Conservation (phyloP, 2,329 filamentous ascomycete genomes). For the Aspergillus tanneri region DNA sequence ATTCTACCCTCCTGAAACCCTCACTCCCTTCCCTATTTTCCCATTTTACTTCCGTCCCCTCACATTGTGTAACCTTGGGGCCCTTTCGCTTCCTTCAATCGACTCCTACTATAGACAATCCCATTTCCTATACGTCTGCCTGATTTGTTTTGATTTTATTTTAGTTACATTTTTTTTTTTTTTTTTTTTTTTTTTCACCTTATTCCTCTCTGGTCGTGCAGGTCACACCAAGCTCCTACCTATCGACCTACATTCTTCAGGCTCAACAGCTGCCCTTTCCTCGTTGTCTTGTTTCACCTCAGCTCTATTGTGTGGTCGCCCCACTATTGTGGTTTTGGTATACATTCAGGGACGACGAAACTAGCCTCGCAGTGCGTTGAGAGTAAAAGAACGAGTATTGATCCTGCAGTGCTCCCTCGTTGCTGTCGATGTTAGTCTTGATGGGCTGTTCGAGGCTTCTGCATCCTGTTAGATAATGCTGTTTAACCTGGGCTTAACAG, state of each 20-base stretch:
- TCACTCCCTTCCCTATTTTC: no score
- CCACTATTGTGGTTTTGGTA: neutral
- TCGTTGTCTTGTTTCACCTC: neutral
- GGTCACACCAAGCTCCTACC: slow-evolving; percentile 9
- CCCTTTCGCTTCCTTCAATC: neutral
- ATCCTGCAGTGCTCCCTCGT: neutral
- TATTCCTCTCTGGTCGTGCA: slow-evolving; percentile 7
- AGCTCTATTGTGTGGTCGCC: no score
- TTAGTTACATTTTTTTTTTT: neutral
- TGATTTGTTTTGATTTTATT: neutral
- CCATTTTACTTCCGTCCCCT: neutral
- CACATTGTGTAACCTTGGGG: neutral
- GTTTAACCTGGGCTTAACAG: slow-evolving; percentile 44
- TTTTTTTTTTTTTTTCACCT: neutral
- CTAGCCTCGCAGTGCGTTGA: no score
- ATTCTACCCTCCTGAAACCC: no score
- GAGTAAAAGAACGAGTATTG: neutral
- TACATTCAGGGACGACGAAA: neutral
- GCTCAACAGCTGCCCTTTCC: neutral
- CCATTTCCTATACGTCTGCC: neutral
- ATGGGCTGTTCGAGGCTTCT: slow-evolving; percentile 10
- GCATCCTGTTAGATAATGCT: slow-evolving; percentile 36
- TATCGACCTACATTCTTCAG: neutral
- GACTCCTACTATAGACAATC: neutral
- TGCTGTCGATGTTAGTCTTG: slow-evolving; percentile 18